phyloP scores from a whole-genome alignment of 805 yeast genomes.

The Ogataea methanolica region DNA sequence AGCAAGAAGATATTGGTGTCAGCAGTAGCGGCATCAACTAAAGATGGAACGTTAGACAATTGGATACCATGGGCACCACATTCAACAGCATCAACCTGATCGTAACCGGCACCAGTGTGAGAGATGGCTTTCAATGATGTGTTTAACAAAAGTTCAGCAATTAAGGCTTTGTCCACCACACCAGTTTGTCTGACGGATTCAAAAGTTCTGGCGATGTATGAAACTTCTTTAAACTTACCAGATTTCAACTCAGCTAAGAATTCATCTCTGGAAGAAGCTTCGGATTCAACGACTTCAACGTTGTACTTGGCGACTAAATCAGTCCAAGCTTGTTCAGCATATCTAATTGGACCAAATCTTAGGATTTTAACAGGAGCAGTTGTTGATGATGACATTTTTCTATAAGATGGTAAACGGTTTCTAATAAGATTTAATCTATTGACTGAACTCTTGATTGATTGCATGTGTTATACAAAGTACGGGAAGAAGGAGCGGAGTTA shows the following conservation, averaged over 20 bases:
- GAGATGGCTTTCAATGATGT: slow-evolving; percentile 37
- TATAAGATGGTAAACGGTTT: neutral
- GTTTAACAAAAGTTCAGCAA: slow-evolving; percentile 29
- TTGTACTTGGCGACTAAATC: slow-evolving; percentile 26
- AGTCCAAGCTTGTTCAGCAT: slow-evolving; percentile 63
- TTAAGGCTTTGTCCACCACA: slow-evolving; percentile 39
- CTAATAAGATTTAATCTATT: neutral
- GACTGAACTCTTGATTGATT: neutral
- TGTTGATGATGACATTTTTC: slow-evolving; percentile 18
- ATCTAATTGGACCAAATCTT: slow-evolving; percentile 56
- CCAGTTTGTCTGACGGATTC: slow-evolving; percentile 37
- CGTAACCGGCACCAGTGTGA: slow-evolving; percentile 58
- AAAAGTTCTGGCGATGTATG: slow-evolving; percentile 39
- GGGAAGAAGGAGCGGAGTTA: neutral
- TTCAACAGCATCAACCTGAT: slow-evolving; percentile 41
- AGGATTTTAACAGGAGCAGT: slow-evolving; percentile 52
- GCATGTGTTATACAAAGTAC: neutral
- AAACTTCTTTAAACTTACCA: slow-evolving; percentile 33
- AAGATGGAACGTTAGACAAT: slow-evolving; percentile 48
- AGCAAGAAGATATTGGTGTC: slow-evolving; percentile 49
- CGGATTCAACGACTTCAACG: slow-evolving; percentile 43
- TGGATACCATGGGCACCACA: slow-evolving; percentile 39
- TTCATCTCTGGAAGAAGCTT: slow-evolving; percentile 36
- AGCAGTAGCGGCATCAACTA: slow-evolving; percentile 54
- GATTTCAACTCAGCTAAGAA: slow-evolving; percentile 33